Conservation (phyloP, 2,329 filamentous ascomycete genomes). For the Scopulariopsis brevicaulis region DNA sequence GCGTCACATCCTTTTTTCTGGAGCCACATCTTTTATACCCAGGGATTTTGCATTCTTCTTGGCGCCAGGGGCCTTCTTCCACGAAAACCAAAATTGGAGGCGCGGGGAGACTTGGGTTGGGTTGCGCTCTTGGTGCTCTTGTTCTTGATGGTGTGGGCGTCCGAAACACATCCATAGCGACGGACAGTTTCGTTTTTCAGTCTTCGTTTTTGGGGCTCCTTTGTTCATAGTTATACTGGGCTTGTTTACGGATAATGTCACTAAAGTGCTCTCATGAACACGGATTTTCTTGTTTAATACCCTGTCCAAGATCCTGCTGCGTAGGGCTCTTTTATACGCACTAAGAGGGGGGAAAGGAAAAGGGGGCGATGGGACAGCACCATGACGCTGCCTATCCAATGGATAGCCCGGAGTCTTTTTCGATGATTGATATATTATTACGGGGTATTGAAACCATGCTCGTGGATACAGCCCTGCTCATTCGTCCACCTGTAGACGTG, state of each 20-base stretch:
- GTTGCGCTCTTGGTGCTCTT: not conserved
- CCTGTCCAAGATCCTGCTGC: no score
- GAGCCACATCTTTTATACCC: not conserved
- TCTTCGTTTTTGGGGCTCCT: constrained; percentile 1
- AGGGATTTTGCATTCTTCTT: not conserved
- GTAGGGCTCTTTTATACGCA: no score
- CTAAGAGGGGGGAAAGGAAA: not conserved
- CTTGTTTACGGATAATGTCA: not conserved
- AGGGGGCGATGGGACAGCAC: not conserved
- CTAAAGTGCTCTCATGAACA: not conserved
- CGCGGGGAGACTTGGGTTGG: not conserved
- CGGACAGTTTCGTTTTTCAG: not conserved
- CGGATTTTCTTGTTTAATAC: constrained; percentile 1
- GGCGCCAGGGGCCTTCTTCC: not conserved
- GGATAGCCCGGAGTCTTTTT: not conserved
- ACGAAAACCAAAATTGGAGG: not conserved
- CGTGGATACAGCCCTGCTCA: constrained; percentile 4
- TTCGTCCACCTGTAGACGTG: constrained; percentile 18
- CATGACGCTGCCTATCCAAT: not conserved
- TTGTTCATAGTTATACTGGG: not conserved
- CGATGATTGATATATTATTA: not conserved
- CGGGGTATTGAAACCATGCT: not conserved
- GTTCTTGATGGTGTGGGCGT: not conserved
- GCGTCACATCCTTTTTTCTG: not conserved
- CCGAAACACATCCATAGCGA: constrained; percentile 4